phyloP scores from a whole-genome alignment of 2,329 filamentous ascomycete genomes.

The Endocalyx cinctus region DNA sequence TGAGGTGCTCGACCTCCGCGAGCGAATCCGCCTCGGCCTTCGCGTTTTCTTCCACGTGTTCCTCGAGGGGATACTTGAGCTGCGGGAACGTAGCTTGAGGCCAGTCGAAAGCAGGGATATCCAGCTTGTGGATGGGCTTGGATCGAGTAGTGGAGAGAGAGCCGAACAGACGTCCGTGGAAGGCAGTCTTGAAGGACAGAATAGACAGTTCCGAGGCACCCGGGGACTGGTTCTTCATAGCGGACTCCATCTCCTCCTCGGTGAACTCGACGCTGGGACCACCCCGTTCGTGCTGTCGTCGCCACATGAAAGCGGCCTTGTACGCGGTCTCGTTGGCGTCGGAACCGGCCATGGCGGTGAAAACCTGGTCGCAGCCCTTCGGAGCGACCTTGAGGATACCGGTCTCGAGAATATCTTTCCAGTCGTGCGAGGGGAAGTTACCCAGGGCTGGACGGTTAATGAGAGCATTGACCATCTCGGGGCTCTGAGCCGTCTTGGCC shows the following conservation, averaged over 20 bases:
- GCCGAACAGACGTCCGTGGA: slow-evolving; percentile 89
- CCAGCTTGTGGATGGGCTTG: slow-evolving; percentile 92
- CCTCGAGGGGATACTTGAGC: slow-evolving; percentile 81
- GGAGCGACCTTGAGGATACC: slow-evolving; percentile 81
- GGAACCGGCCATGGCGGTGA: slow-evolving; percentile 83
- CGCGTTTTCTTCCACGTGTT: slow-evolving; percentile 76
- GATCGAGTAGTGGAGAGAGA: slow-evolving; percentile 83
- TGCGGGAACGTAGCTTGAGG: slow-evolving; percentile 81
- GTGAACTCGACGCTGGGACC: slow-evolving; percentile 75
- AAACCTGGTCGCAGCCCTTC: slow-evolving; percentile 80
- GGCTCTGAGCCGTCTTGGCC: slow-evolving; percentile 63
- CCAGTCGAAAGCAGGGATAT: slow-evolving; percentile 95
- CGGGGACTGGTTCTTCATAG: slow-evolving; percentile 77
- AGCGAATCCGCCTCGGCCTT: slow-evolving; percentile 75
- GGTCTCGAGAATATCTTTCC: slow-evolving; percentile 72
- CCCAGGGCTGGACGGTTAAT: slow-evolving; percentile 87
- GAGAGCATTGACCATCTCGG: slow-evolving; percentile 73
- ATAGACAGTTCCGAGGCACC: slow-evolving; percentile 78
- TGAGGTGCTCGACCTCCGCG: slow-evolving; percentile 76
- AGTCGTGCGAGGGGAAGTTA: slow-evolving; percentile 85
- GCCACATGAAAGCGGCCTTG: slow-evolving; percentile 95
- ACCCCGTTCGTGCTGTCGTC: slow-evolving; percentile 74
- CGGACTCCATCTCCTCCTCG: slow-evolving; percentile 64
- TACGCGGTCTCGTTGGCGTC: slow-evolving; percentile 93
- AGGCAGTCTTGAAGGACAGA: slow-evolving; percentile 80